Evolutionary conservation across 306 rosid species (phyloP).

Genomic region (Acacia melanoxylon): DNA sequence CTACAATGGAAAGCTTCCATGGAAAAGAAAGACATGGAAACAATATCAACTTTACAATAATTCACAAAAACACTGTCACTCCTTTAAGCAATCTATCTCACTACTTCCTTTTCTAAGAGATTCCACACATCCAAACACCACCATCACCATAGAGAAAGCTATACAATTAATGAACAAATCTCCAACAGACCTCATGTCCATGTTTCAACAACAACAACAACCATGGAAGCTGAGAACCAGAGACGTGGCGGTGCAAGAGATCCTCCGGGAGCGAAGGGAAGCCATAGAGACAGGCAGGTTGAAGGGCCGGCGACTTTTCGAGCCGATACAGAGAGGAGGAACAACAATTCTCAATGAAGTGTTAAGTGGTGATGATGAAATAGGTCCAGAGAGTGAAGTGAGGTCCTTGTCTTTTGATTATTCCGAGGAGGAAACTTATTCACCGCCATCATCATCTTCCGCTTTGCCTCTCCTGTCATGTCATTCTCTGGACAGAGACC

Average conservation of each 20-base stretch:
- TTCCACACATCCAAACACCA: slow-evolving; percentile 41
- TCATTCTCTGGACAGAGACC: slow-evolving; percentile 8
- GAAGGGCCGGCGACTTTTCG: slow-evolving; percentile 56
- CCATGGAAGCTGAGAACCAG: slow-evolving; percentile 13
- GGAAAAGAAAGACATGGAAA: slow-evolving; percentile 29
- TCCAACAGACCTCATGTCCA: slow-evolving; percentile 49
- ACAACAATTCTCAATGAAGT: neutral
- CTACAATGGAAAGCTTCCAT: slow-evolving; percentile 42
- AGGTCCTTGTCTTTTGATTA: slow-evolving; percentile 36
- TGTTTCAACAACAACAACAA: slow-evolving; percentile 37
- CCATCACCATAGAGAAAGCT: neutral
- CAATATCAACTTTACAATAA: slow-evolving; percentile 35
- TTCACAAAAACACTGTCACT: slow-evolving; percentile 41
- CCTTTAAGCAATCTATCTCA: neutral
- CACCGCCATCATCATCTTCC: slow-evolving; percentile 23
- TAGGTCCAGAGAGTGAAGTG: slow-evolving; percentile 40
- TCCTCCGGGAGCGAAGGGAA: slow-evolving; percentile 39
- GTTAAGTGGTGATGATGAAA: neutral
- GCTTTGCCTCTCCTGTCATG: slow-evolving; percentile 12
- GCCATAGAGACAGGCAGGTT: slow-evolving; percentile 47
- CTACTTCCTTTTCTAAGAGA: neutral
- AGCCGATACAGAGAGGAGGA: neutral
- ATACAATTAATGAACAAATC: slow-evolving; percentile 36
- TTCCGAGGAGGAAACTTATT: slow-evolving; percentile 10
- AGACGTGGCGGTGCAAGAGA: slow-evolving; percentile 40